These are phyloP conservation scores for Talaromyces liani DNA, from an alignment of 495 filamentous ascomycete species.

Conservation along the genomic window DNA sequence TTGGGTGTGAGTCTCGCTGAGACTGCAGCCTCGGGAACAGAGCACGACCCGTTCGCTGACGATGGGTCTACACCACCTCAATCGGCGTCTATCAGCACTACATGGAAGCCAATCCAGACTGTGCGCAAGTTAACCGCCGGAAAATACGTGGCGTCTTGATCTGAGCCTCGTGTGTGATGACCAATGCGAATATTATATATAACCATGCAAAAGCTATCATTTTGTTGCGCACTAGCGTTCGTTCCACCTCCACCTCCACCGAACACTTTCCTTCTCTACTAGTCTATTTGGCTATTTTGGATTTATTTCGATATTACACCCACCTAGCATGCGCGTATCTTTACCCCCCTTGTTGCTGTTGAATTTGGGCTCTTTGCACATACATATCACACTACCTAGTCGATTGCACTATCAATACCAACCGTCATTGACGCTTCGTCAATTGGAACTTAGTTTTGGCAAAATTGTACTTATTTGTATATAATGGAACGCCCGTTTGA, in stretches of 20 bases:
- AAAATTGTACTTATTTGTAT: background rate
- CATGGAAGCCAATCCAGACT: slow-evolving; percentile 68
- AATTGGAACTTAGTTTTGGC: background rate
- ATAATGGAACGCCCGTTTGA: background rate
- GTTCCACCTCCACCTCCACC: background rate
- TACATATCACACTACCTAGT: background rate
- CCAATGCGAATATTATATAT: background rate
- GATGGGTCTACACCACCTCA: slow-evolving; percentile 33
- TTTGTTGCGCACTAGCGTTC: background rate
- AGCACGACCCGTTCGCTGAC: slow-evolving; percentile 62
- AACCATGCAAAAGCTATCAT: background rate
- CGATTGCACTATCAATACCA: background rate
- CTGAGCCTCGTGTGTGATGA: background rate
- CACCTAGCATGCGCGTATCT: background rate
- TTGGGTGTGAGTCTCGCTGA: slow-evolving; percentile 50
- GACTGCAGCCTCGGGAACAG: slow-evolving; percentile 14
- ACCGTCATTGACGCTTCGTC: background rate
- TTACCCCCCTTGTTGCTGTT: background rate
- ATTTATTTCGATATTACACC: background rate
- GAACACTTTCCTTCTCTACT: background rate
- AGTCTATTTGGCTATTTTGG: background rate
- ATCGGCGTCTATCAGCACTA: slow-evolving; percentile 24
- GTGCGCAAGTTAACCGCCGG: slow-evolving; percentile 70
- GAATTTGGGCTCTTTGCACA: background rate
- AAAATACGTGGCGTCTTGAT: slow-evolving; percentile 51